Base-by-base conservation (phyloP, 2,329 filamentous ascomycete genomes). In the Penicillium sp. region DNA sequence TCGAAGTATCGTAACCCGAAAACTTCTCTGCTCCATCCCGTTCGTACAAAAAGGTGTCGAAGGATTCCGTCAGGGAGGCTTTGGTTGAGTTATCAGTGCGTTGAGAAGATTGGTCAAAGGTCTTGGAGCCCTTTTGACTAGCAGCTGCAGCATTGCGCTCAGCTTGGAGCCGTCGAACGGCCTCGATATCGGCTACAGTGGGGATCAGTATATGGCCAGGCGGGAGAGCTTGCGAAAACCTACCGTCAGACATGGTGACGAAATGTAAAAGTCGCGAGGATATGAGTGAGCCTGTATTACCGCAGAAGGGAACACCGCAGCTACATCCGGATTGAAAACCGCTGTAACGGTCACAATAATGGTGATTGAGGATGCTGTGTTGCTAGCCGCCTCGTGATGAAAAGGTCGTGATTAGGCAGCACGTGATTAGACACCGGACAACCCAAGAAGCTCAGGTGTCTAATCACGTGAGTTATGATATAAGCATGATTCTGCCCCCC, bases 41-140 rank as follows among this genome's bases (percentile, higher is more conserved):
- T 59, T 92, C 91, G 81, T 97, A 97, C 49, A 97, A 85, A 49
- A 89, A 86, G 66, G 86, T 93, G 75, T 97, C 94, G 79, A 93
- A 93, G 73, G 72, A 74, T 68, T 97, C 93, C 73, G 86, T 95
- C 73, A 97, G 84, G 75, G 90, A 96, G 77, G 89, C 90, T 84
- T 96, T 97, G 76, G 88, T 93, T 68, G 89, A 90, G 73, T 82
- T 82, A 82, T 94, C 89, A 81, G 84, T 86, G 78, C 90, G 90
- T 81, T 96, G 92, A 80, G 80, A 88, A 71, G 87, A 85, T 65
- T 85, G 82, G 79, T 94, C 90, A 77, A 90, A 89, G 76, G 87
- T 85, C 81, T 86, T 89, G 75, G 88, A 89, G 79, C 89, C 88
- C 81, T 93, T 93, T 82, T 91, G 94, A 66, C 75, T 83, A 70